Conservation (phyloP, 2,329 filamentous ascomycete species). For the Phoma sp. region DNA sequence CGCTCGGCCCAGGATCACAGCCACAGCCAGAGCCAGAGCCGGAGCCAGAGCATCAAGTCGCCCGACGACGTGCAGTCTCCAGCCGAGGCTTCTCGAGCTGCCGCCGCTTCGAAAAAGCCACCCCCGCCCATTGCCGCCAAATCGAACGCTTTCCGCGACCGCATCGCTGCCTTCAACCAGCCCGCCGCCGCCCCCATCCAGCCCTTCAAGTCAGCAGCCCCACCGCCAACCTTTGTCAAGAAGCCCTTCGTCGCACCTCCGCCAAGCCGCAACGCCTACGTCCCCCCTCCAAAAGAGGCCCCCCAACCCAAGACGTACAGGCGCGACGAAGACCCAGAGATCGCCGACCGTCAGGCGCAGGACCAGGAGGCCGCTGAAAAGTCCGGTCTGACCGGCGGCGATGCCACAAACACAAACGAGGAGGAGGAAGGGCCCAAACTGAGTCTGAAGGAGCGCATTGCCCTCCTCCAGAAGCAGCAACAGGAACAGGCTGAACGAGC, state of each 20-base stretch:
- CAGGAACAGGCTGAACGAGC: constrained; percentile 85
- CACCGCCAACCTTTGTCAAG: constrained; percentile 79
- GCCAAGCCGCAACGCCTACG: constrained; percentile 88
- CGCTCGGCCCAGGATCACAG: constrained; percentile 21
- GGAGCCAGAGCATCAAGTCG: constrained; percentile 27
- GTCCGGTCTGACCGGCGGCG: constrained; percentile 63
- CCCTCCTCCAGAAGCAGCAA: constrained; percentile 91
- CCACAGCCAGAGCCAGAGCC: too few relatives aligned
- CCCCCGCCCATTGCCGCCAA: constrained; percentile 76
- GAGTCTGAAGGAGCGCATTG: constrained; percentile 94
- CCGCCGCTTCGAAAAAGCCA: constrained; percentile 58
- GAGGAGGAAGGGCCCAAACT: constrained; percentile 84
- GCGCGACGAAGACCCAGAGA: constrained; percentile 81
- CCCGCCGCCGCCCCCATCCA: constrained; percentile 81
- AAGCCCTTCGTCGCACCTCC: constrained; percentile 97
- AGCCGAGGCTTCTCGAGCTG: constrained; percentile 50
- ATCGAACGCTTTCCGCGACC: constrained; percentile 89
- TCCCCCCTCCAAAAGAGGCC: constrained; percentile 78
- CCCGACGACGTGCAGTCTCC: constrained; percentile 26
- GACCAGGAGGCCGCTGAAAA: constrained; percentile 70
- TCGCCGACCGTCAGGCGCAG: constrained; percentile 68
- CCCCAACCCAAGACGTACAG: constrained; percentile 79
- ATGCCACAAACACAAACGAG: constrained; percentile 51
- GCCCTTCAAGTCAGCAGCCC: constrained; percentile 78
- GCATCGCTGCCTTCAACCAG: constrained; percentile 97